Evolutionary conservation across 805 yeast species (phyloP).

Genomic region (Schwanniomyces sp.): DNA sequence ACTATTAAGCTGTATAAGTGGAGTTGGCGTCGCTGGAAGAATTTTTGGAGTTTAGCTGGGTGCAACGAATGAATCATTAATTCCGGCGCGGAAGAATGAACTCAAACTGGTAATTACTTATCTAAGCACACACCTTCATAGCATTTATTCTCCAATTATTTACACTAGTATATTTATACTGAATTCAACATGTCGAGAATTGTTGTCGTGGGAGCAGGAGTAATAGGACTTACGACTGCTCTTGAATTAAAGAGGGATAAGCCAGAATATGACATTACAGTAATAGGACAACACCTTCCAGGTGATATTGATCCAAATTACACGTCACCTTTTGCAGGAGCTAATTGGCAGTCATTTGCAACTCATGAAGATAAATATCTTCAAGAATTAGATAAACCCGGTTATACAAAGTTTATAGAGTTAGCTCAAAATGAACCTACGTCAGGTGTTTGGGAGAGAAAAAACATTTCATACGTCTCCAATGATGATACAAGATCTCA

Average conservation of each 20-base stretch:
- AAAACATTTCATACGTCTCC: constrained; percentile 11
- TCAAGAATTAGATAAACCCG: constrained; percentile 47
- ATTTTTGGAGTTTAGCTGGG: too few relatives aligned
- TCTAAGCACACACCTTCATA: too few relatives aligned
- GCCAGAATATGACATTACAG: constrained; percentile 23
- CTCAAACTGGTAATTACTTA: too few relatives aligned
- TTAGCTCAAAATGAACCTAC: constrained; percentile 48
- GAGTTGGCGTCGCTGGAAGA: too few relatives aligned
- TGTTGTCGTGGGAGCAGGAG: constrained; percentile 35
- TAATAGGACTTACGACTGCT: constrained; percentile 37
- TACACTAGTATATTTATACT: not conserved
- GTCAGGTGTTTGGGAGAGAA: constrained; percentile 44
- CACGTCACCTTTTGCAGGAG: constrained; percentile 72
- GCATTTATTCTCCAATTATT: too few relatives aligned
- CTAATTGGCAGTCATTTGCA: constrained; percentile 69
- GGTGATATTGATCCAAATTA: constrained; percentile 54
- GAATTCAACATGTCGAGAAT: constrained; percentile 3
- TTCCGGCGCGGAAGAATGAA: too few relatives aligned
- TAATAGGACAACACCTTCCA: constrained; percentile 45
- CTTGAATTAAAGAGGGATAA: constrained; percentile 23
- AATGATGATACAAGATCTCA: constrained; percentile 5
- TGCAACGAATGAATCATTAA: too few relatives aligned
- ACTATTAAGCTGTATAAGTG: too few relatives aligned
- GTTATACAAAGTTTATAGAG: constrained; percentile 46
- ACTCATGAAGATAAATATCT: constrained; percentile 29